A percentile compares a stretch with the other conserved stretches of the same genome.
These are phyloP conservation scores for Apiospora hydei DNA, from an alignment of 2,329 filamentous ascomycete species.

Conservation along the genomic window DNA sequence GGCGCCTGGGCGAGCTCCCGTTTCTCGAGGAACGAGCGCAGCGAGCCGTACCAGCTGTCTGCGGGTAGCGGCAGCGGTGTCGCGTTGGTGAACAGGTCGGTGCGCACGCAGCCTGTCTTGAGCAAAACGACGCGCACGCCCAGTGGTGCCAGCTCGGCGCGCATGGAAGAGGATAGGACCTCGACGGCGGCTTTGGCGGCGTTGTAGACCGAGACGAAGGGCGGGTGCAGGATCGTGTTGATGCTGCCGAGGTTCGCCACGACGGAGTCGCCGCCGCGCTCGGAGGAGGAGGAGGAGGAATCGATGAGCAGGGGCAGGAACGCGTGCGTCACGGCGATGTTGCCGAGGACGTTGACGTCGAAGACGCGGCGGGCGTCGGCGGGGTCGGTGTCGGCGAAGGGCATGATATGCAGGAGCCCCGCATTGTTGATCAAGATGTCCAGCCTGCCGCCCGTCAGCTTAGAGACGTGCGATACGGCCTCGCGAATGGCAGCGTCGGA, in stretches of 20 bases:
- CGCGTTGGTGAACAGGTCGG: conserved; percentile 34
- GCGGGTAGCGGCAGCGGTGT: conserved; percentile 32
- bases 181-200: conserved; percentile 40
- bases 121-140: conserved; percentile 37
- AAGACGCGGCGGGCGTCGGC: conserved; percentile 20
- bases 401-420: conserved; percentile 27
- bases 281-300: neutral
- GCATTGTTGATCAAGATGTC: conserved; percentile 40
- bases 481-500: conserved; percentile 32
- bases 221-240: conserved; percentile 33
- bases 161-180: conserved; percentile 32
- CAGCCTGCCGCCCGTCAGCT: conserved; percentile 32
- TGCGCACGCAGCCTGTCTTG: conserved; percentile 36
- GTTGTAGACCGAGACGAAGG: conserved; percentile 36
- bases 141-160: conserved; percentile 36
- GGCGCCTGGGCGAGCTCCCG: neutral
- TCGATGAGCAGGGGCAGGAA: conserved; percentile 22
- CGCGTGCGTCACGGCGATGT: conserved; percentile 24
- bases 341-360: conserved; percentile 22
- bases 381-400: conserved; percentile 20
- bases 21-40: neutral
- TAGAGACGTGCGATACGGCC: conserved; percentile 29
- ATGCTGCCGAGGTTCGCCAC: conserved; percentile 37
- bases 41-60: conserved; percentile 33
- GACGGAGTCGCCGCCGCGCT: conserved; percentile 23